Percentiles rank a stretch among this genome's conserved stretches.
Conservation (phyloP, 1,284 basidiomycete genomes). For the Termitomyces sp. region DNA sequence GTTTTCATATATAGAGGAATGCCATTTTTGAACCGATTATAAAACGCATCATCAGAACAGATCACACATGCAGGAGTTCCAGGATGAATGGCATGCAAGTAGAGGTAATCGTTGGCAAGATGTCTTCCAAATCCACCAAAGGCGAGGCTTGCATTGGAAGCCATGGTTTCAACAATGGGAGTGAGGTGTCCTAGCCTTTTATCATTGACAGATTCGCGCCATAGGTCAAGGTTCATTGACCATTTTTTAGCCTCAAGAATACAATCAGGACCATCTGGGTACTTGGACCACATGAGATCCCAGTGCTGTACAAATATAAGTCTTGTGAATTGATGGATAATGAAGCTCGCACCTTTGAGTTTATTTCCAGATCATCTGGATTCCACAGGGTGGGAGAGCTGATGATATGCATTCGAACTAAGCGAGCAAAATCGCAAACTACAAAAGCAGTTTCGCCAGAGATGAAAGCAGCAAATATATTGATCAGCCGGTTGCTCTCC, state of each 20-base stretch:
- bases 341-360: background rate
- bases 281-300: too few relatives aligned
- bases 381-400: background rate
- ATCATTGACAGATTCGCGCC: background rate
- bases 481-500: background rate
- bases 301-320: background rate
- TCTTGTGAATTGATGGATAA: background rate
- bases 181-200: background rate
- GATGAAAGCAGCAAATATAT: slow-evolving; percentile 14
- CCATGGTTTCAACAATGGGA: background rate
- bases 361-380: background rate
- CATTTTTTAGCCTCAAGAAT: background rate
- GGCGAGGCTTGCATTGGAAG: background rate
- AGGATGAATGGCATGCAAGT: slow-evolving; percentile 8
- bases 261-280: too few relatives aligned
- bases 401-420: slow-evolving; percentile 12
- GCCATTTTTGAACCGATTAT: background rate
- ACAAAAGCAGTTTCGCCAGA: slow-evolving; percentile 3
- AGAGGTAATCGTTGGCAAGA: slow-evolving; percentile 16
- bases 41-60: slow-evolving; percentile 2
- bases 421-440: slow-evolving; percentile 11
- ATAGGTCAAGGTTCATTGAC: background rate
- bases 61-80: slow-evolving; percentile 8
- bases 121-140: slow-evolving; percentile 12
- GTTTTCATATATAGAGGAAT: background rate